Base-by-base conservation (phyloP, 1,284 basidiomycete species). In the Exobasidium rhododendri region DNA sequence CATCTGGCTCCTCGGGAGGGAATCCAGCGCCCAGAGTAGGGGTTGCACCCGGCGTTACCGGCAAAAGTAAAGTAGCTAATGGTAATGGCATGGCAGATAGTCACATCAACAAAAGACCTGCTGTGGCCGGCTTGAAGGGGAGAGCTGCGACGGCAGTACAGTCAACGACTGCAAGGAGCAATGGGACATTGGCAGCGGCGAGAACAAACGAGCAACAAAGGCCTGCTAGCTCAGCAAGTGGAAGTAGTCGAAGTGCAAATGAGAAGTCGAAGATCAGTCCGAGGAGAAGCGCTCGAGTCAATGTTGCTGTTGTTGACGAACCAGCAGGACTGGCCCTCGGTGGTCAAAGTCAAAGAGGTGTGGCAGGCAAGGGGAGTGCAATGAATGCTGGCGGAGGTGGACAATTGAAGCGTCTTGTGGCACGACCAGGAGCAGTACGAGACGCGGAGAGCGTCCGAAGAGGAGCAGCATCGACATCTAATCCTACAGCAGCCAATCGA, bases 201-300 rank as follows among this genome's bases (percentile, higher is more conserved):
- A 20, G 47, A 24, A 50, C 47, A 17, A 50, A 50, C 20, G 47
- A 50, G 13, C 47, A 50, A 13, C 20, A 20, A 50, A 4, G 47
- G 24, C 47, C 47, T 17, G 24, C 47, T 6, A 50, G 47, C 28
- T 20, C 26, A 24, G 26, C 47, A 50, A 50, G 47, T 26, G 47
- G n/a, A 50, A 50, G 47, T 28, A 28, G 47, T 50, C 22, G 26
- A 26, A 26, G 20, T 2, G 47, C 20, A 13, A 50, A 26, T 13
- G 47, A 50, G 28, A 28, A 50, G n/a, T 4, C 26, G 4, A 50
- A 17, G 13, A 20, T 26, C 2, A 24, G 13, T 13, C 47, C 47
- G 26, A 50, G 47, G 28, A 4, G 47, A 26, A 50, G 47, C 24
- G 47, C 47, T 50, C 14, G 47, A 14, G 47, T 50, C 28, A 28